A percentile compares a stretch with the other conserved stretches of the same genome.
Evolutionary conservation across 192 early-diverging fungal species (phyloP).

Genomic region (Linnemannia elongata): DNA sequence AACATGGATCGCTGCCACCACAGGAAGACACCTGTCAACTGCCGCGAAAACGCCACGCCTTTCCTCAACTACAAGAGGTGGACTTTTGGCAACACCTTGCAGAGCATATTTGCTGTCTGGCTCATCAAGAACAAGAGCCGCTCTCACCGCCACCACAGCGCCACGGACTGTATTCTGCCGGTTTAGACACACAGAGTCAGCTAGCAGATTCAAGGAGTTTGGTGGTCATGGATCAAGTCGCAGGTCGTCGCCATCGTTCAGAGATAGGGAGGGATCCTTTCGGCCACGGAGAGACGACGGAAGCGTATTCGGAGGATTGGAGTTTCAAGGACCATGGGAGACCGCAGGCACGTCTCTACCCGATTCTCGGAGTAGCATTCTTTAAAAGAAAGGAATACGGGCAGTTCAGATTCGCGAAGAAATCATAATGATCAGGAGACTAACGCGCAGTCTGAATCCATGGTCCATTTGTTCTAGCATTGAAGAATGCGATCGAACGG

Average conservation of each 20-base stretch:
- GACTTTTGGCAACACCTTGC: background rate
- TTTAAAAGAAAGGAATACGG: background rate
- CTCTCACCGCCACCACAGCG: background rate
- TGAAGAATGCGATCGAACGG: slow-evolving; percentile 32
- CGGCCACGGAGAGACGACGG: background rate
- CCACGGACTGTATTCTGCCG: background rate
- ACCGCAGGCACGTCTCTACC: slow-evolving; percentile 9
- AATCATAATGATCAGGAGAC: background rate
- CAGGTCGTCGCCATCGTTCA: background rate
- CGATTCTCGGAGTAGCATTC: background rate
- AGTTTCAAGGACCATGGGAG: slow-evolving; percentile 33
- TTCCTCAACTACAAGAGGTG: background rate
- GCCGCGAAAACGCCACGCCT: background rate
- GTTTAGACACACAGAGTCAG: background rate
- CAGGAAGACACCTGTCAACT: background rate
- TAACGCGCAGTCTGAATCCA: background rate
- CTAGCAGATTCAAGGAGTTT: background rate
- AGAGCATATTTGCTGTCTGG: background rate
- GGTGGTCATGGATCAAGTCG: background rate
- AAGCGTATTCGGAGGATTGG: slow-evolving; percentile 36
- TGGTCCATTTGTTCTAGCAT: slow-evolving; percentile 14
- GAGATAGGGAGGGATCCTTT: background rate
- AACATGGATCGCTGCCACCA: background rate
- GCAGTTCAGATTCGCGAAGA: background rate
- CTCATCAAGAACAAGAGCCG: background rate